Conservation (phyloP, 169 alveolate species). For the Eimeria praecox region DNA sequence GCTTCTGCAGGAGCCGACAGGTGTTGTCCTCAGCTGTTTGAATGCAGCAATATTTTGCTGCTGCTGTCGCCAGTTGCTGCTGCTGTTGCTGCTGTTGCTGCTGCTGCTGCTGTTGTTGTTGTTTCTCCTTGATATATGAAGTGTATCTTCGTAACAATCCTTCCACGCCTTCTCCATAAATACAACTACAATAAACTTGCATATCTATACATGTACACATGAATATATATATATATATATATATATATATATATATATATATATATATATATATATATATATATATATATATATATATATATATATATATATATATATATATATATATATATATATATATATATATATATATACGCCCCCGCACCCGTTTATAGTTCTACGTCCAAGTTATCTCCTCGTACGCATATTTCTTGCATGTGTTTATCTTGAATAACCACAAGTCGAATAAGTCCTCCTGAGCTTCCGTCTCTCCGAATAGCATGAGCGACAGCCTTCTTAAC, state of each 20-base stretch:
- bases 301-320: background rate
- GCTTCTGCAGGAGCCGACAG: no score
- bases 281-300: background rate
- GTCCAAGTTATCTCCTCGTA: constrained; percentile 83
- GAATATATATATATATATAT: background rate
- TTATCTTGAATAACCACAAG: constrained; percentile 71
- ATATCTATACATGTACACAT: background rate
- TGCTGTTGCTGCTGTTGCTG: no score
- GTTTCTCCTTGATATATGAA: no score
- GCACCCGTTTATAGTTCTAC: background rate
- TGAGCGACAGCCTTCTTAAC: constrained; percentile 90
- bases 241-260: background rate
- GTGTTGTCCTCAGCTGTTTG: no score
- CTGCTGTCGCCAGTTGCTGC: no score
- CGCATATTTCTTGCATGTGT: constrained; percentile 67
- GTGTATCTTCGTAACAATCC: no score
- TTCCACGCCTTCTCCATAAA: no score
- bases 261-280: background rate
- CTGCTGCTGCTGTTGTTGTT: no score
- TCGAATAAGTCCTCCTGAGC: constrained; percentile 96
- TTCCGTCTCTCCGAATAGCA: constrained; percentile 95
- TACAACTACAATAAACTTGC: background rate
- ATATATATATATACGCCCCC: no score
- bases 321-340: background rate
- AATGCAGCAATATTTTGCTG: no score